A percentile compares a stretch with the other conserved stretches of the same genome.
phyloP scores from a whole-genome alignment of 2,329 filamentous ascomycete species.

The Trichoderma sp. region DNA sequence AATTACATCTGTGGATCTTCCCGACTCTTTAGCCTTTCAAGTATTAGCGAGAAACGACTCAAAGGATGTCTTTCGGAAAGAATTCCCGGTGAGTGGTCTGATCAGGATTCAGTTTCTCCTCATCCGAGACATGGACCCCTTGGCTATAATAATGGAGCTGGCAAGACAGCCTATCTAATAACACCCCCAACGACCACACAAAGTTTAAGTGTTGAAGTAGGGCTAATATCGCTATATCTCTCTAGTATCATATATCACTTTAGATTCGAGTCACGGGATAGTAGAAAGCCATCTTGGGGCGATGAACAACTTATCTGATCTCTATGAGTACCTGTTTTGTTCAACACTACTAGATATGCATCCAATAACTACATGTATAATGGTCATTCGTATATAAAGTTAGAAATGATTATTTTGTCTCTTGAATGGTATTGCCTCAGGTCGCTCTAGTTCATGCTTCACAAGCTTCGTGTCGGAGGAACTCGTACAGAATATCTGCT shows the following conservation, averaged over 20 bases:
- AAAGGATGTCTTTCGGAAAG: not conserved
- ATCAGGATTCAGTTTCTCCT: not conserved
- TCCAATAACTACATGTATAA: not conserved
- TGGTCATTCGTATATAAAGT: not conserved
- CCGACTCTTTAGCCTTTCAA: not conserved
- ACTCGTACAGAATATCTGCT: not conserved
- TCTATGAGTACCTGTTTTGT: not conserved
- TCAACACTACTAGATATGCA: not conserved
- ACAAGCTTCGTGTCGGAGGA: not conserved
- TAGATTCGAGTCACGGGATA: not conserved
- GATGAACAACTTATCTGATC: no score
- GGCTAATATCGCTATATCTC: not conserved
- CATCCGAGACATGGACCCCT: not conserved
- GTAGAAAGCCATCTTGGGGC: not conserved
- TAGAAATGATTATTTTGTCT: not conserved
- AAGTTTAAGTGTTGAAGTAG: no score
- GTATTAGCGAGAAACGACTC: not conserved
- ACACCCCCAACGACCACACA: not conserved
- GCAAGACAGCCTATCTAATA: not conserved
- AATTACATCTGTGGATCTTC: not conserved
- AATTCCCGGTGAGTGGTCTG: not conserved
- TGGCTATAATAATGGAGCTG: not conserved
- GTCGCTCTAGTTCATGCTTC: not conserved
- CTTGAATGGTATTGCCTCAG: not conserved
- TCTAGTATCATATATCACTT: not conserved